Evolutionary conservation across 2,329 filamentous ascomycete genomes (phyloP), one percentile per base, ranked within the genome.

Genomic region (Exophiala lecanii-corni): DNA sequence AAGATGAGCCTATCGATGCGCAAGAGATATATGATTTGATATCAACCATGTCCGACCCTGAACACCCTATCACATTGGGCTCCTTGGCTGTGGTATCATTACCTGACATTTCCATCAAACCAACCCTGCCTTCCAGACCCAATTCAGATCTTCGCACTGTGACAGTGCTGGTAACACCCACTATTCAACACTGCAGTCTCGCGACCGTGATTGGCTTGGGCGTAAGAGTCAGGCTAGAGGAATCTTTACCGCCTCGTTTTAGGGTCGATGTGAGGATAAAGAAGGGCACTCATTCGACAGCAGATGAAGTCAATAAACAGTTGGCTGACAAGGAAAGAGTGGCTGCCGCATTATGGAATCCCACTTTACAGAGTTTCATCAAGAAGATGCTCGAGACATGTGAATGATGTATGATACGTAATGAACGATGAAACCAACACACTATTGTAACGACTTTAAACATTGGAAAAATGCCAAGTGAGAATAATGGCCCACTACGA

Each of bases 21-120:
- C 92, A 96, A 65, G 92, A 98, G 67, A 91, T 98, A 31, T 98
- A 91, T 62, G 89, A 98, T 70, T 76, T 98, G 49, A 92, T 98
- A 57, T 87, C 89, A 51, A 85, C 86, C 56, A 96, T 98, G 59
- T 91, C 87, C 17, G 92, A 98, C 64, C 92, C 92, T 2, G 92
- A 98, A 68, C 92, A 98, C 62, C 92, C 92, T 26, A 80, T 96
- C 40, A 94, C 91, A 2, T 78, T 98, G 36, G 92, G 89, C 49
- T 89, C 92, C 58, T 76, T 98, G 30, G 89, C 89, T 23, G 92
- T 98, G 39, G 89, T 98, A 55, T 96, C 94, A 55, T 80, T 98
- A n/a, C 82, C 86, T 21, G 92, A 98, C 65, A 96, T 98, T 57
- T 75, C 79, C 58, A 87, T 98, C 55, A 73, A 72, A 33, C 78